Conservation (phyloP, 352 stramenopile species). For the Peronospora belbahrii region DNA sequence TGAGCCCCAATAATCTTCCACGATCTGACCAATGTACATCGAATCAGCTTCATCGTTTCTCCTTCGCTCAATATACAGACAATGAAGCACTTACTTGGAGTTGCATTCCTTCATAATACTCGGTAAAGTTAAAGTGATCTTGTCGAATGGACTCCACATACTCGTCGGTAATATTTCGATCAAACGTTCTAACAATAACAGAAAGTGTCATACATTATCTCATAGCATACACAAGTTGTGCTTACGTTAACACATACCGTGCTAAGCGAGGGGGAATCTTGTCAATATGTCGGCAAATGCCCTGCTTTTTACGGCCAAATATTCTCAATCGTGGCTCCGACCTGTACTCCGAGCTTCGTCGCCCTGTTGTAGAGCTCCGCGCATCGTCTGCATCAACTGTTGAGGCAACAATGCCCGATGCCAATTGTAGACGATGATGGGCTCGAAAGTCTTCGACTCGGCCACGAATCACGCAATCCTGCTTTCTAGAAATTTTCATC, state of each 20-base stretch:
- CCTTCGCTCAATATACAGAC: background rate
- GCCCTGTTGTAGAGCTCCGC: constrained; percentile 20
- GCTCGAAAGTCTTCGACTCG: constrained; percentile 81
- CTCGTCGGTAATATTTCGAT: constrained; percentile 55
- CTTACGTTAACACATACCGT: constrained; percentile 25
- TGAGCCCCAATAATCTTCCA: constrained; percentile 58
- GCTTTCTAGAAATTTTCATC: constrained; percentile 43
- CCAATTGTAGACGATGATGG: constrained; percentile 72
- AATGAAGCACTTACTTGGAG: constrained; percentile 20
- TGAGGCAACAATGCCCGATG: constrained; percentile 70
- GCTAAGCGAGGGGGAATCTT: constrained; percentile 39
- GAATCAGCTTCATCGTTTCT: background rate
- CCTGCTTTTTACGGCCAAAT: constrained; percentile 58
- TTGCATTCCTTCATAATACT: constrained; percentile 49
- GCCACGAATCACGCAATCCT: constrained; percentile 57
- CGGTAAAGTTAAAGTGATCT: constrained; percentile 49
- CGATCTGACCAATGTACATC: constrained; percentile 14
- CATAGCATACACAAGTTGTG: background rate
- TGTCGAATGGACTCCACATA: constrained; percentile 43
- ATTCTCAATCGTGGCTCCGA: constrained; percentile 45
- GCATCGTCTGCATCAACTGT: constrained; percentile 42
- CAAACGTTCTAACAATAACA: constrained; percentile 46
- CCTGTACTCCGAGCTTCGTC: constrained; percentile 34
- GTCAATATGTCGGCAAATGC: constrained; percentile 53
- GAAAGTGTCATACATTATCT: background rate